Evolutionary conservation across 2,329 filamentous ascomycete genomes (phyloP), one percentile per base, ranked within the genome.

Genomic region (Sodiomyces alkalinus): DNA sequence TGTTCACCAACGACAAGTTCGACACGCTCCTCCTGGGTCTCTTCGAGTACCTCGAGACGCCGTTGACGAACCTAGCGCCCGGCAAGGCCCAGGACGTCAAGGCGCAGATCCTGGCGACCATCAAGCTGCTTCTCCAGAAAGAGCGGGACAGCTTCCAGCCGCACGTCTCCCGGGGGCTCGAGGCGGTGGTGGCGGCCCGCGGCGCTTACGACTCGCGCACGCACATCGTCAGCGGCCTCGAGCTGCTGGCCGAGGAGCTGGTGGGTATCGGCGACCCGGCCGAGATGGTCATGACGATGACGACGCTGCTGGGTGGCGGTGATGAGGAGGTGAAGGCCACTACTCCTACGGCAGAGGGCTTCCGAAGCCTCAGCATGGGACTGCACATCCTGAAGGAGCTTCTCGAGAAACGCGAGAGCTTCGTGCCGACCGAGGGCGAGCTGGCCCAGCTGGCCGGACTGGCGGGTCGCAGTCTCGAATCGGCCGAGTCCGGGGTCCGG

Each of bases 201-300:
- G 65, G 68, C 22, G 60, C 61, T 29, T 79, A 80, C 44, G 78
- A 83, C 35, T 65, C 68, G 9, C 64, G 72, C 15, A 69, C 73
- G 13, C 77, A 83, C 47, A 77, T 85, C 29, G 73, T 81, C 28
- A 71, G 70, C 30, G 80, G 80, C 13, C 62, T 86, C 22, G 79
- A 85, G 53, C 61, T 78, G 14, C 66, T 82, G 2, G 74, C 78
- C 3, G 71, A 79, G 28, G 79, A 85, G 41, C 67, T 86, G 3
- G 69, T 80, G 12, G 57, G 57, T 19, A 63, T 80, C 4, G 74
- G 77, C 2, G 67, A 79, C 27, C 64, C 68, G 5, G 55, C 65
- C 4, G 71, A 77, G 44, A 71, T 74, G 12, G 58, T 62, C 1
- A 49, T 64, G 4, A 64, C 68, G 12, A 58, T 76, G 38, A 62